phyloP scores from a whole-genome alignment of 2,329 filamentous ascomycete genomes.

The Scedosporium minutisporum region DNA sequence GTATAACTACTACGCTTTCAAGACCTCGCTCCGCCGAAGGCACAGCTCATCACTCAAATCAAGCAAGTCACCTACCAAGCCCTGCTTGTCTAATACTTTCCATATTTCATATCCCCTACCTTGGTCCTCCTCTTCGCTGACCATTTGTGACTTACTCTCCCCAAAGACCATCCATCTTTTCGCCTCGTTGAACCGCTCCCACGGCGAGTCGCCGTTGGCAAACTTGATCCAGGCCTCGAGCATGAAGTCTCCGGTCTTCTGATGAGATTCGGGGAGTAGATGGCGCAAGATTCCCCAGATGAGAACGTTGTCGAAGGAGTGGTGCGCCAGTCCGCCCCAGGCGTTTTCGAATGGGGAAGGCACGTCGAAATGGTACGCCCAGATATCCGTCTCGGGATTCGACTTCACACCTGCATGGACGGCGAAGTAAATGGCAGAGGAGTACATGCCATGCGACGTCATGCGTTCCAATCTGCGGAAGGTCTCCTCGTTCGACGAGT shows the following conservation, averaged over 20 bases:
- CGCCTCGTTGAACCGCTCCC: neutral
- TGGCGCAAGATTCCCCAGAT: slow-evolving; percentile 11
- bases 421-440: neutral
- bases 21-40: neutral
- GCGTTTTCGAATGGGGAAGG: slow-evolving; percentile 14
- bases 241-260: neutral
- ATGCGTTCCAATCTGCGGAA: slow-evolving; percentile 11
- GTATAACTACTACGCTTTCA: neutral
- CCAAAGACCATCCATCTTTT: neutral
- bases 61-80: neutral
- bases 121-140: neutral
- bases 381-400: slow-evolving; percentile 4
- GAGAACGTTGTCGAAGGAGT: slow-evolving; percentile 13
- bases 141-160: neutral
- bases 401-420: neutral
- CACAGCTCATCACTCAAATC: neutral
- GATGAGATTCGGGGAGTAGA: neutral
- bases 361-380: slow-evolving; percentile 14
- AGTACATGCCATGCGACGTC: neutral
- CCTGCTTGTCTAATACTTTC: neutral
- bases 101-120: neutral
- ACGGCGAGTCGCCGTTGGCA: neutral
- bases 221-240: neutral
- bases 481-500: slow-evolving; percentile 11
- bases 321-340: slow-evolving; percentile 13